These are phyloP conservation scores for Ilyonectria mors-panacis DNA, from an alignment of 2,329 filamentous ascomycete species.

Conservation along the genomic window DNA sequence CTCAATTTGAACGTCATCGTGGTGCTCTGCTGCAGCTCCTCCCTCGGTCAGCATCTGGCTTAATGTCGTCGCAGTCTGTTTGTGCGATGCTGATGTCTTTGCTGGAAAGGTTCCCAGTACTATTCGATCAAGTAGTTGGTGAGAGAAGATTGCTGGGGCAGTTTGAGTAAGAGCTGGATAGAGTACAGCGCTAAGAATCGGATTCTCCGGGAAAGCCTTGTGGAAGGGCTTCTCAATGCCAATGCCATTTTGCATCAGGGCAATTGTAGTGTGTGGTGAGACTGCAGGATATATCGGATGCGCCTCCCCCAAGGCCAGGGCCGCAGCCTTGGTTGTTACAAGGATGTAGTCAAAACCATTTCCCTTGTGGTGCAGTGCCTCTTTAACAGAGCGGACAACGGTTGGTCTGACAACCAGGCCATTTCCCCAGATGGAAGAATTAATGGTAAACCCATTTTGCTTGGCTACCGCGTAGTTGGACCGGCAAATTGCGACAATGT, in stretches of 20 bases:
- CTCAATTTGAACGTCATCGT: conserved; percentile 3
- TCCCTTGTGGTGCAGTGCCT: not conserved
- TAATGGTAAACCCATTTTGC: conserved; percentile 1
- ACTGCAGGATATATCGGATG: not conserved
- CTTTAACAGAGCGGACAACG: not conserved
- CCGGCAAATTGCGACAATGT: conserved; percentile 11
- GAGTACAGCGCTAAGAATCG: conserved; percentile 19
- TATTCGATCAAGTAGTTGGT: not conserved
- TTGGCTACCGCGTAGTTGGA: conserved; percentile 6
- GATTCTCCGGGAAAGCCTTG: conserved; percentile 8
- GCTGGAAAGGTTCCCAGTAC: conserved; percentile 12
- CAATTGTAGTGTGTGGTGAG: not conserved
- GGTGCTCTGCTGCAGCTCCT: not conserved
- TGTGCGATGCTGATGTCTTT: not conserved
- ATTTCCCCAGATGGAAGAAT: conserved; percentile 4
- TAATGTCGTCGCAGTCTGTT: not conserved
- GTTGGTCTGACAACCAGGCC: not conserved
- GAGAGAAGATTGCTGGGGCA: not conserved
- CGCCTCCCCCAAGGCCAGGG: not conserved
- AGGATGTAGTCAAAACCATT: conserved; percentile 8
- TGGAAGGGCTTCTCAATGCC: conserved; percentile 11
- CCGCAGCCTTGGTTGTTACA: conserved; percentile 5
- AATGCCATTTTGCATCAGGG: conserved; percentile 16
- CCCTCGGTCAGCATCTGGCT: not conserved
- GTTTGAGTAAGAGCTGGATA: conserved; percentile 9